Conservation (phyloP, 192 early-diverging fungal species). For the Gonapodya prolifera region DNA sequence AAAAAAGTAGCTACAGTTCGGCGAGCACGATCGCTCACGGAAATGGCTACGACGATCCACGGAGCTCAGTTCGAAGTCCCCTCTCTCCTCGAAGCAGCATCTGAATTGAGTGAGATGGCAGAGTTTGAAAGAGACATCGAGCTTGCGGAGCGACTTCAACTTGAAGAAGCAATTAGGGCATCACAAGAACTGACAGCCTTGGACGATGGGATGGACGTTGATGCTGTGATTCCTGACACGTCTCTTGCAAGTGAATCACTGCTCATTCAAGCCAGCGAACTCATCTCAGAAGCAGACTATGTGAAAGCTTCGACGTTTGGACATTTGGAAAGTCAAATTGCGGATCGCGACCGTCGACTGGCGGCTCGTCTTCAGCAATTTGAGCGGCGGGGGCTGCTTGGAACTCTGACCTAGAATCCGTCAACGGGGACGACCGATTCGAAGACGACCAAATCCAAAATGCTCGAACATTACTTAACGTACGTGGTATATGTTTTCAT, state of each 20-base stretch:
- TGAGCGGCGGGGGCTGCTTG: not conserved
- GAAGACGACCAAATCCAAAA: no score
- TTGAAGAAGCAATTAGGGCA: not conserved
- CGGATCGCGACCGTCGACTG: not conserved
- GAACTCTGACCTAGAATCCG: not conserved
- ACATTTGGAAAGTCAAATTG: not conserved
- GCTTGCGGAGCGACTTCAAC: not conserved
- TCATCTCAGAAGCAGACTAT: not conserved
- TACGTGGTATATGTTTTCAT: no score
- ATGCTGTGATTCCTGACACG: not conserved
- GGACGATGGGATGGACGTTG: not conserved
- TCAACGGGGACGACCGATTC: not conserved
- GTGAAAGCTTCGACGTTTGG: not conserved
- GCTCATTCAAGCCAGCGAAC: not conserved
- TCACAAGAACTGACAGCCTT: not conserved
- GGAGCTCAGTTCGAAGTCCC: no score
- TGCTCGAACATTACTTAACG: no score
- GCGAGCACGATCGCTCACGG: no score
- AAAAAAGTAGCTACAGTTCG: no score
- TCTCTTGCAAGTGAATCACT: not conserved
- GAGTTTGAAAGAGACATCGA: not conserved
- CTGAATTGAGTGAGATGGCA: not conserved
- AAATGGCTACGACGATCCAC: no score
- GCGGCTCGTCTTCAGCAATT: not conserved
- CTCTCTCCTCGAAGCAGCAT: not conserved